Evolutionary conservation across 345 rosid species (phyloP).

Genomic region (Eucalyptus curtisii): DNA sequence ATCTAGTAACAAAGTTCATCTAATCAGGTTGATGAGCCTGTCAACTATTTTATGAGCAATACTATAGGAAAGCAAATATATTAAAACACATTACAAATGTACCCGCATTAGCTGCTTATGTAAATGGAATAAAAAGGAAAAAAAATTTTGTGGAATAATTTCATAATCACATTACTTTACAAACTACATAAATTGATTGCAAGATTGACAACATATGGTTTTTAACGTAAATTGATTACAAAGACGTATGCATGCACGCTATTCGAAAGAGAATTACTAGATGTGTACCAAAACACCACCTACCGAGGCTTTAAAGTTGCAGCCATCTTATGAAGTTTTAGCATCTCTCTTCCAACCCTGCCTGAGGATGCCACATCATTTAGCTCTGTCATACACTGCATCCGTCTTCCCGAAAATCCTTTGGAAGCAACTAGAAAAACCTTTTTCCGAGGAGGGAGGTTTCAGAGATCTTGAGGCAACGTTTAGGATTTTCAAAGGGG

Average conservation of each 20-base stretch:
- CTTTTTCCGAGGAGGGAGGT: not conserved
- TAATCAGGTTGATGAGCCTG: not conserved
- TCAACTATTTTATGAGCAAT: not conserved
- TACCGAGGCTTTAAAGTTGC: too few species aligned
- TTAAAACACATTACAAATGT: too few species aligned
- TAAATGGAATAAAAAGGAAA: too few species aligned
- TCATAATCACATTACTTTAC: not conserved
- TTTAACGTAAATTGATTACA: not conserved
- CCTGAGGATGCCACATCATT: not conserved
- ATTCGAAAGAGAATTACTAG: too few species aligned
- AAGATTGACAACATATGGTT: not conserved
- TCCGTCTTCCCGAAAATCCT: not conserved
- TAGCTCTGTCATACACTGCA: not conserved
- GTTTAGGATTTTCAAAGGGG: accelerated
- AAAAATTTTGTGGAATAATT: not conserved
- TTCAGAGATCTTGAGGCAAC: not conserved
- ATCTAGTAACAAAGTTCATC: not conserved
- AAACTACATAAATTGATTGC: not conserved
- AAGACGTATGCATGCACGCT: too few species aligned
- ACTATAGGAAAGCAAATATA: too few species aligned
- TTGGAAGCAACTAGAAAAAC: not conserved
- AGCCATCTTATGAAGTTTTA: not conserved
- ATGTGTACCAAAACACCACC: too few species aligned
- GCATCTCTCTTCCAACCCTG: not conserved
- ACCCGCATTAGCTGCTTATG: not conserved